Evolutionary conservation across 495 filamentous ascomycete species (phyloP).

Genomic region (Talaromyces adpressus): DNA sequence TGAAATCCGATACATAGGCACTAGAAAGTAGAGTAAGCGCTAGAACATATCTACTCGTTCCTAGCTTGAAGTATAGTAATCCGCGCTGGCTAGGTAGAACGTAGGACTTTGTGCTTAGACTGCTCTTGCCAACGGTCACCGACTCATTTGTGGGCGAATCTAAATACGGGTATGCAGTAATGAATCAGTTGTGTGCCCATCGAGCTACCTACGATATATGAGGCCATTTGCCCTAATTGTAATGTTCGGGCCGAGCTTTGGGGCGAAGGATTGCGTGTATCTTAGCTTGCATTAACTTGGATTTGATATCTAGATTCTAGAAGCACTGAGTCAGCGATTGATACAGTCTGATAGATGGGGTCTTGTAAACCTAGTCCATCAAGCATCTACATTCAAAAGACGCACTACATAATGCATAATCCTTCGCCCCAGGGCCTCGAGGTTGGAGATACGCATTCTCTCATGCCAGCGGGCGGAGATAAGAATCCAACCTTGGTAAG

Average conservation of each 20-base stretch:
- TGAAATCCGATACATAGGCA: background rate
- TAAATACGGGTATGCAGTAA: background rate
- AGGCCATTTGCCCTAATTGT: background rate
- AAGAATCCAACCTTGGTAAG: background rate
- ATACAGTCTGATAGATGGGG: background rate
- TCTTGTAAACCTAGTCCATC: background rate
- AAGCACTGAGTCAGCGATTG: background rate
- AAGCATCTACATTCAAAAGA: background rate
- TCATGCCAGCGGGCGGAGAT: background rate
- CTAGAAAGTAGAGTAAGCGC: background rate
- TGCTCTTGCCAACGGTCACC: background rate
- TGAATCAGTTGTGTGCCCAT: background rate
- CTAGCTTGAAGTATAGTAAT: background rate
- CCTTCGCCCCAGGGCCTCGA: background rate
- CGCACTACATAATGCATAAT: background rate
- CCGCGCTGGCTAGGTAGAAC: background rate
- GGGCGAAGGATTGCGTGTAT: background rate
- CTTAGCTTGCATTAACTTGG: background rate
- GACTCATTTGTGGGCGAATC: background rate
- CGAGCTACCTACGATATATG: background rate
- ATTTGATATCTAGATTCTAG: background rate
- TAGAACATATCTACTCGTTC: background rate
- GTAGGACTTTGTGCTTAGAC: background rate
- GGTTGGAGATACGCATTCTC: background rate
- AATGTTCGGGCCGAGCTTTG: background rate